Conservation (phyloP, 2,329 filamentous ascomycete genomes). For the Clonostachys chloroleuca region DNA sequence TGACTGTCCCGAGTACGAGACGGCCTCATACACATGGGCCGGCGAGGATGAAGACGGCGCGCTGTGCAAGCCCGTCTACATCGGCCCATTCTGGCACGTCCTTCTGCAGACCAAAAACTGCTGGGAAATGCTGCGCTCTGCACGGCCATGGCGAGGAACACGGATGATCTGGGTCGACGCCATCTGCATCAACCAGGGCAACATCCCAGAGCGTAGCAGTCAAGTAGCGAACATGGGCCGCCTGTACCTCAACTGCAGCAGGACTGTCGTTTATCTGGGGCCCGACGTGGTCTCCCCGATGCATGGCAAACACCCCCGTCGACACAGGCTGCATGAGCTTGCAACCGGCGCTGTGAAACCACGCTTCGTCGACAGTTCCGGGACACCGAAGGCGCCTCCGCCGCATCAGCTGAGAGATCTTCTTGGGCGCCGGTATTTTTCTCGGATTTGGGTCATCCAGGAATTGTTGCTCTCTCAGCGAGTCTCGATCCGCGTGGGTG, state of each 20-base stretch:
- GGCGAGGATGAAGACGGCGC: not conserved
- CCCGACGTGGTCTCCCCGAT: not conserved
- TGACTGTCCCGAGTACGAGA: not conserved
- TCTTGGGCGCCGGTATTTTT: not conserved
- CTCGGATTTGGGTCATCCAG: not conserved
- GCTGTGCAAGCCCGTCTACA: not conserved
- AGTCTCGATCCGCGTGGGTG: not conserved
- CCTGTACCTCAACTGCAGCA: not conserved
- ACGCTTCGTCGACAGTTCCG: not conserved
- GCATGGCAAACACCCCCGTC: not conserved
- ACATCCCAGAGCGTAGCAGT: not conserved
- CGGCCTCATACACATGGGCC: not conserved
- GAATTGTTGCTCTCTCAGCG: not conserved
- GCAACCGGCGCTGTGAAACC: not conserved
- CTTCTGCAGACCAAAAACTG: not conserved
- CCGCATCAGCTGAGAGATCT: not conserved
- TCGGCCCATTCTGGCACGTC: not conserved
- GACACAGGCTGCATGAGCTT: not conserved
- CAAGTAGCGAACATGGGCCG: not conserved
- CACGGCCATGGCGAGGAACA: not conserved
- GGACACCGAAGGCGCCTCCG: not conserved
- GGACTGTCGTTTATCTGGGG: not conserved
- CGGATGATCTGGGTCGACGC: not conserved
- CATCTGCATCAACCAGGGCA: not conserved
- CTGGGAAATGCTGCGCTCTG: not conserved